A percentile compares a stretch with the other conserved stretches of the same genome.
Conservation (phyloP, 2,329 filamentous ascomycete species). For the Colletotrichum siamense region DNA sequence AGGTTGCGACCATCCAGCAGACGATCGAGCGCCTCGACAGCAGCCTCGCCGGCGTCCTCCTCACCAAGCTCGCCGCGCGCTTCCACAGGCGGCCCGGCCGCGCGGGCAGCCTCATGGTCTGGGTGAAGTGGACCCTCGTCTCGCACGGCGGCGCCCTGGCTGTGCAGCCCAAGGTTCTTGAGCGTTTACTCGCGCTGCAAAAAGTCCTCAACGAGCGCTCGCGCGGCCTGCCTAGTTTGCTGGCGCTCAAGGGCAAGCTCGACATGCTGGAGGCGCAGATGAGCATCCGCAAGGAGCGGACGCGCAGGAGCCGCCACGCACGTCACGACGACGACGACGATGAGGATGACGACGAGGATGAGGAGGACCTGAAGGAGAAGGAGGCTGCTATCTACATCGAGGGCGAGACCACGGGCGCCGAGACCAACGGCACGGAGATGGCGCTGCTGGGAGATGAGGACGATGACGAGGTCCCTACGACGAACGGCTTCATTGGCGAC, state of each 20-base stretch:
- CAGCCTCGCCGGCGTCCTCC: constrained; percentile 76
- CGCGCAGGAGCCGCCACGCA: constrained; percentile 43
- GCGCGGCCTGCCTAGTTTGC: constrained; percentile 78
- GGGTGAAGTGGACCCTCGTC: constrained; percentile 95
- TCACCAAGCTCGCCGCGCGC: constrained; percentile 85
- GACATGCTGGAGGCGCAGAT: constrained; percentile 94
- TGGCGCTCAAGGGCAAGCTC: constrained; percentile 92
- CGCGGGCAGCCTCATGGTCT: constrained; percentile 88
- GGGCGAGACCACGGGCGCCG: constrained; percentile 59
- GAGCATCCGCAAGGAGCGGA: constrained; percentile 75
- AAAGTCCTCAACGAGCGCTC: constrained; percentile 88
- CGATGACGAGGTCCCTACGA: constrained; percentile 62
- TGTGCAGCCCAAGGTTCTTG: constrained; percentile 82
- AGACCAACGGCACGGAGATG: constrained; percentile 39
- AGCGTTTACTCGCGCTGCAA: constrained; percentile 78
- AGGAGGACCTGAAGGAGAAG: constrained; percentile 48
- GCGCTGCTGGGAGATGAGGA: constrained; percentile 53
- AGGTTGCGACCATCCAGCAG: constrained; percentile 78
- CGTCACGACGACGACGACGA: constrained; percentile 51
- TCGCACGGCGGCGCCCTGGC: constrained; percentile 91
- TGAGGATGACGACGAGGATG: constrained; percentile 62
- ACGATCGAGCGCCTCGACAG: constrained; percentile 93
- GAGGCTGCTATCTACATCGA: constrained; percentile 80
- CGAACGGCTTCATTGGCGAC: constrained; percentile 61
- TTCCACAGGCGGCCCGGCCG: constrained; percentile 87